Conservation (phyloP, 2,329 filamentous ascomycete species). For the Mycogone perniciosa region DNA sequence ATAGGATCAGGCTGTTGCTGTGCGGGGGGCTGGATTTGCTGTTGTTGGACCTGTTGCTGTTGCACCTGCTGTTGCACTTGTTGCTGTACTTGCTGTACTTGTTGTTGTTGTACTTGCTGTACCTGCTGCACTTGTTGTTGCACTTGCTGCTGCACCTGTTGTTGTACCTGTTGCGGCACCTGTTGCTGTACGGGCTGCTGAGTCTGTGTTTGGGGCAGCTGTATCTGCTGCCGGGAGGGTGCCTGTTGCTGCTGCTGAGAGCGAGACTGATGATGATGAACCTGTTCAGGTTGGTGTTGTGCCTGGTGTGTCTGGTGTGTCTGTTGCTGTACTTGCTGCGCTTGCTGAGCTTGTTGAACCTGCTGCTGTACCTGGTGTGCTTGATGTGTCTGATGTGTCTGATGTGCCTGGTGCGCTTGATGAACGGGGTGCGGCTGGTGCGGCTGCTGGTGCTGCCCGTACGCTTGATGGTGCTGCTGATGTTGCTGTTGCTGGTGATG, state of each 20-base stretch:
- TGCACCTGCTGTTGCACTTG: constrained; percentile 21
- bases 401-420: constrained; percentile 18
- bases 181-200: constrained; percentile 2
- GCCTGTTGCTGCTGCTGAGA: constrained; percentile 22
- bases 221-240: constrained; percentile 13
- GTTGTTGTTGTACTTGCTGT: constrained; percentile 19
- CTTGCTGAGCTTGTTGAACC: constrained; percentile 3
- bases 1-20: constrained; percentile 30
- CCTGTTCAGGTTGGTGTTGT: constrained; percentile 22
- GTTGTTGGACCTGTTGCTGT: constrained; percentile 21
- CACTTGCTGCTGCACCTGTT: constrained; percentile 17
- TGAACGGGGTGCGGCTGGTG: constrained; percentile 22
- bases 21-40: constrained; percentile 23
- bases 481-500: constrained; percentile 24
- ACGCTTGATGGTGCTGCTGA: constrained; percentile 16
- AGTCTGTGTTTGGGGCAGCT: constrained; percentile 15
- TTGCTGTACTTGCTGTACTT: constrained; percentile 21
- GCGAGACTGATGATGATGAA: constrained; percentile 23
- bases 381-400: constrained; percentile 9
- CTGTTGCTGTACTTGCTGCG: constrained; percentile 16
- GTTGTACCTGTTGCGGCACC: constrained; percentile 4
- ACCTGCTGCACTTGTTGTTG: constrained; percentile 19
- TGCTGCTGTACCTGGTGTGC: constrained; percentile 7
- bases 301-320: constrained; percentile 25
- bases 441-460: constrained; percentile 20